These are phyloP conservation scores for Chloris gayana DNA, from an alignment of 176 grass and related monocot genomes.

Conservation along the genomic window DNA sequence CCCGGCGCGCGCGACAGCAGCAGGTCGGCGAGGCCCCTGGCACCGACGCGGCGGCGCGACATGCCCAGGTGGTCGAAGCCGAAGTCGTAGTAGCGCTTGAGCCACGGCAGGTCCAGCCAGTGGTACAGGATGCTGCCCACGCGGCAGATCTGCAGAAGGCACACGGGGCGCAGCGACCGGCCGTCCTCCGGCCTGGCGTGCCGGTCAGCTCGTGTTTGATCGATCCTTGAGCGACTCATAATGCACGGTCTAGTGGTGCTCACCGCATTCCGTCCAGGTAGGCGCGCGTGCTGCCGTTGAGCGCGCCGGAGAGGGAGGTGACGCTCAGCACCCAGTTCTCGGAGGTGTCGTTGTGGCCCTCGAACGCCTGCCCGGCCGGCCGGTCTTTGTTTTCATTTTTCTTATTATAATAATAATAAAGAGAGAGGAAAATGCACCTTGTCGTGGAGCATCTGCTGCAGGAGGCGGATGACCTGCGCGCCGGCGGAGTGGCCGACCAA, in stretches of 20 bases:
- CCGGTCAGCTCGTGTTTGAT: no score
- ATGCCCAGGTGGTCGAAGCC: conserved; percentile 76
- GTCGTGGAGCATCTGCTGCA: conserved; percentile 93
- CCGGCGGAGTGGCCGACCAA: conserved; percentile 89
- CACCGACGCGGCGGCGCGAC: conserved; percentile 48
- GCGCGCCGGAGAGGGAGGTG: conserved; percentile 77
- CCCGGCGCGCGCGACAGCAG: conserved; percentile 4
- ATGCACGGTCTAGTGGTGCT: no score
- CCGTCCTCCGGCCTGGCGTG: conserved; percentile 43
- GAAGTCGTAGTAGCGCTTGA: conserved; percentile 82
- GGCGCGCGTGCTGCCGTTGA: conserved; percentile 74
- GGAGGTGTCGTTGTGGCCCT: conserved; percentile 49
- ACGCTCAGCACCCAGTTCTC: conserved; percentile 79
- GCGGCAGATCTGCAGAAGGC: conserved; percentile 61
- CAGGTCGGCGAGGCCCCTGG: not conserved
- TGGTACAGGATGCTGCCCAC: conserved; percentile 62
- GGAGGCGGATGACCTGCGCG: conserved; percentile 68
- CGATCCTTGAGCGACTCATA: no score
- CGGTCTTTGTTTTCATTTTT: no score
- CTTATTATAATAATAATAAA: no score
- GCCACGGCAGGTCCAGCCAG: conserved; percentile 66
- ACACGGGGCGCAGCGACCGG: conserved; percentile 43
- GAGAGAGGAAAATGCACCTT: conserved; percentile 30
- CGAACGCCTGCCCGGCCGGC: conserved; percentile 45
- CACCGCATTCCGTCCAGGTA: conserved; percentile 74